Conservation (phyloP, 306 rosid species). For the Malus domestica region ASM211411v1 NC_041798.1:10977501-10978000, state of each 20-base stretch:
- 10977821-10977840: neutral
- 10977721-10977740: constrained; percentile 8
- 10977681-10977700: constrained; percentile 15
- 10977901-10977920: neutral
- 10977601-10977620: constrained; percentile 26
- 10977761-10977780: neutral
- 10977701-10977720: neutral
- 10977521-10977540: neutral
- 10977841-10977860: neutral
- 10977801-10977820: neutral
- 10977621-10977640: constrained; percentile 37
- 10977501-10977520: neutral
- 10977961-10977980: neutral
- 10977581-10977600: neutral
- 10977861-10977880: neutral
- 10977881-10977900: neutral
- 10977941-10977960: neutral
- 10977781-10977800: neutral
- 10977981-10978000: neutral
- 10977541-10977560: neutral
- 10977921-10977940: neutral
- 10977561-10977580: neutral
- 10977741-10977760: constrained; percentile 3
- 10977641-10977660: constrained; percentile 17
- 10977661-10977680: constrained; percentile 14